Evolutionary conservation across 2,329 filamentous ascomycete genomes (phyloP).

Genomic region (Magnaporthiopsis poae): DNA sequence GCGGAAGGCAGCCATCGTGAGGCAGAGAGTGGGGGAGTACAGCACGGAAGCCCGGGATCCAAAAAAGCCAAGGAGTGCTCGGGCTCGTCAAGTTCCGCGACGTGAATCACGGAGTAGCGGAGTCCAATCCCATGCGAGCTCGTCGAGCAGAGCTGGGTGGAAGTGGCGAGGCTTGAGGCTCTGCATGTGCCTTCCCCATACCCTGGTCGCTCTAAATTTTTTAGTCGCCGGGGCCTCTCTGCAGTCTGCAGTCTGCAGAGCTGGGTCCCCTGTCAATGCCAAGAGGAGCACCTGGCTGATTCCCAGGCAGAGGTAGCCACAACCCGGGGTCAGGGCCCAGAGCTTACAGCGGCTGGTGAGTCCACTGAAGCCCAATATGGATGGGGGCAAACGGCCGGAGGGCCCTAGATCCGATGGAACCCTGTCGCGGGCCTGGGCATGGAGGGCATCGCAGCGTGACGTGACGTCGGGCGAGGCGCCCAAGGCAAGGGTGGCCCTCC

Average conservation of each 20-base stretch:
- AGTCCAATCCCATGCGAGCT: not conserved
- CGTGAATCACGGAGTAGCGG: not conserved
- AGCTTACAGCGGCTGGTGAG: not conserved
- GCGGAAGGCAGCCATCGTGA: not conserved
- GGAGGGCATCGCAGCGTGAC: not conserved
- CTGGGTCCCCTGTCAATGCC: not conserved
- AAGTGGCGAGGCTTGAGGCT: not conserved
- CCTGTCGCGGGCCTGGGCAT: not conserved
- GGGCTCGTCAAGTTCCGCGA: not conserved
- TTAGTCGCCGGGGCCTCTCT: not conserved
- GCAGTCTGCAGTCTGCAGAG: too few species aligned
- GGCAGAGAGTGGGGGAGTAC: not conserved
- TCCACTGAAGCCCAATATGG: not conserved
- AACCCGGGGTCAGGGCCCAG: not conserved
- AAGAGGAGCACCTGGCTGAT: not conserved
- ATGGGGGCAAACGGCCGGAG: not conserved
- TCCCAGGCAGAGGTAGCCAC: not conserved
- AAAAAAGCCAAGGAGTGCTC: not conserved
- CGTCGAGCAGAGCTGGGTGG: not conserved
- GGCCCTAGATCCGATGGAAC: not conserved
- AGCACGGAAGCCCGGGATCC: not conserved
- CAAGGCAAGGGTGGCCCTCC: not conserved
- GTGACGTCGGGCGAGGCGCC: not conserved
- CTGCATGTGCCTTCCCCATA: not conserved
- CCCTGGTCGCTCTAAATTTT: not conserved